Base-by-base conservation (phyloP, 2,329 filamentous ascomycete species). In the Aspergillus spinulosporus region DNA sequence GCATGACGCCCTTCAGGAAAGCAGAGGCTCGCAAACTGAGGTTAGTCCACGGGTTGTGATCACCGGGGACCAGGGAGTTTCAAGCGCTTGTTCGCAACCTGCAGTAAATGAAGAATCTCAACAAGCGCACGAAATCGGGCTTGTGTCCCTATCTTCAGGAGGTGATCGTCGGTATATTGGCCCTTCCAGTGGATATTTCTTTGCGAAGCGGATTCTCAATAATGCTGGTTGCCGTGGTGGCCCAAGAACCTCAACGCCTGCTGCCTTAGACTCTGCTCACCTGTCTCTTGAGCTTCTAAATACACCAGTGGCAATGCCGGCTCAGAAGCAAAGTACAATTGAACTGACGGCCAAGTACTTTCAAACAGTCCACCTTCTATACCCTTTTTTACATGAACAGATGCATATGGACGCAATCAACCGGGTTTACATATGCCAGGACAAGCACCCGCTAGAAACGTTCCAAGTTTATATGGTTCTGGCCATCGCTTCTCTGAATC, bases 391-490 rank as follows among this genome's bases (percentile, higher is more conserved):
- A 0, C 80, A 83, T 54, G 68, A 73, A 12, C 75, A 72, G 0
- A 73, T 75, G 0, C 79, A 80, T 40, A 62, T 74, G 39, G 59
- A 64, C 6, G 62, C 65, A 2, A 62, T 77, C n/a, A 59, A 75
- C 1, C 62, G 68, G 8, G 66, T 76, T 1, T 80, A 80, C 44
- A 58, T 61, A 0, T 57, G 44, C 4, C 57, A 66, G 2, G 65
- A 67, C 0, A 53, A 61, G 3, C 57, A 63, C n/a, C 68, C 76
- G 0, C 63, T 70, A 0, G 68, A 66, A 2, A 63, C 65, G 0
- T 83, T 82, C 42, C 81, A 83, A 51, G 72, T 79, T 1, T 80
- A 76, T 44, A 83, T 83, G 80, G 80, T 84, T 0, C 59, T 84
- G 2, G 80, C 80, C 0, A 76, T 83, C 21, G 74, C 77, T 2